phyloP scores from a whole-genome alignment of 805 yeast genomes.

The Suhomyces pyralidae region DNA sequence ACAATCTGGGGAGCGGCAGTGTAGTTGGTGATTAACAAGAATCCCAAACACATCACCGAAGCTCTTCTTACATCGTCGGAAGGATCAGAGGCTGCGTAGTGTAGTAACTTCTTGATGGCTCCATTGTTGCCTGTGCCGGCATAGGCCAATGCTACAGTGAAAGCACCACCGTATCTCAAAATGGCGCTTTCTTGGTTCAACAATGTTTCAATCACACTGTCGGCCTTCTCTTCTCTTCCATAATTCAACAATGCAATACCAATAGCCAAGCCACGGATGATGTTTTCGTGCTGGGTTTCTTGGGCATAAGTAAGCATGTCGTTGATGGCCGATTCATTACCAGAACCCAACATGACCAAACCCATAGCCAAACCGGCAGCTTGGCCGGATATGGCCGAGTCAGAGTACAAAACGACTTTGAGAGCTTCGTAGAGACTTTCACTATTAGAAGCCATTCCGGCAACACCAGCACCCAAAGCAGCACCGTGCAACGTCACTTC shows the following conservation, averaged over 20 bases:
- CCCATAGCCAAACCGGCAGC: slow-evolving; percentile 98
- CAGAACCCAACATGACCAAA: slow-evolving; percentile 89
- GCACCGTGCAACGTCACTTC: slow-evolving; percentile 95
- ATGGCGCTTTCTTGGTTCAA: slow-evolving; percentile 74
- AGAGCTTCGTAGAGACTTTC: slow-evolving; percentile 74
- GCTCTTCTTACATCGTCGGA: slow-evolving; percentile 96
- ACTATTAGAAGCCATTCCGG: slow-evolving; percentile 90
- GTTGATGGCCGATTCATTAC: slow-evolving; percentile 58
- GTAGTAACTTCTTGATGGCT: slow-evolving; percentile 83
- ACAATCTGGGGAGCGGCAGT: slow-evolving; percentile 94
- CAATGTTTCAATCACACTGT: slow-evolving; percentile 60
- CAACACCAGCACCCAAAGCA: slow-evolving; percentile 90
- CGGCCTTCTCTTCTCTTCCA: slow-evolving; percentile 82
- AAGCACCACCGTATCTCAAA: slow-evolving; percentile 94
- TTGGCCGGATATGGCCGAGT: slow-evolving; percentile 91
- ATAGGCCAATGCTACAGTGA: slow-evolving; percentile 90
- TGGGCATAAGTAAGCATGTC: slow-evolving; percentile 91
- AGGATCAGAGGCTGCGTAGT: slow-evolving; percentile 94
- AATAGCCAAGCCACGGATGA: slow-evolving; percentile 87
- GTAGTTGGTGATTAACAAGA: slow-evolving; percentile 84
- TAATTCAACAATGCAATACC: slow-evolving; percentile 85
- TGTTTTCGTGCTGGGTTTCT: slow-evolving; percentile 94
- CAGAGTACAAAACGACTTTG: slow-evolving; percentile 79
- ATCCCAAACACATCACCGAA: slow-evolving; percentile 88
- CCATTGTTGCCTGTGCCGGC: slow-evolving; percentile 92